Conservation (phyloP, 164 flowering plant species). For the Taxillus chinensis region DNA sequence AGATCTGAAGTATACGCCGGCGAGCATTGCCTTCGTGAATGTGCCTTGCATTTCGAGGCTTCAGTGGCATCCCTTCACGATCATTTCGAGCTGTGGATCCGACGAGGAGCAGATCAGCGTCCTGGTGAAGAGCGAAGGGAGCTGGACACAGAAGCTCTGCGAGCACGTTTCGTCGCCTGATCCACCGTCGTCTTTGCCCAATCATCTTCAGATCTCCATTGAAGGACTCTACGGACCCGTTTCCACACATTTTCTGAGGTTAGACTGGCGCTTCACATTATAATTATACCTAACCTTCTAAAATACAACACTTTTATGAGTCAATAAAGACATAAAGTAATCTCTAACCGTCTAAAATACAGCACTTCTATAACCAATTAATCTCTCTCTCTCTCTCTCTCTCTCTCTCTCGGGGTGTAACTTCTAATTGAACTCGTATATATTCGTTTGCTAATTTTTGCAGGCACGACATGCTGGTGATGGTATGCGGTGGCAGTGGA, state of each 20-base stretch:
- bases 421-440: too few species aligned
- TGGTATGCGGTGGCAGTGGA: slow-evolving; percentile 30
- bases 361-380: neutral
- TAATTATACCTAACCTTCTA: too few species aligned
- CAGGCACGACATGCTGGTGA: slow-evolving; percentile 21
- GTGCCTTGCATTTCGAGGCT: slow-evolving; percentile 8
- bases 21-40: slow-evolving; percentile 7
- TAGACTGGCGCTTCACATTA: too few species aligned
- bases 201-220: slow-evolving; percentile 2
- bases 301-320: too few species aligned
- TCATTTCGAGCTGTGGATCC: slow-evolving; percentile 3
- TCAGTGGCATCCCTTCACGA: slow-evolving; percentile 10
- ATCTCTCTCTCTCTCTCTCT: too few species aligned
- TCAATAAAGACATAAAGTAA: too few species aligned
- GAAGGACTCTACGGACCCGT: slow-evolving; percentile 11
- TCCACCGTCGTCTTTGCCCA: neutral
- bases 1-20: slow-evolving; percentile 5
- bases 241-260: slow-evolving; percentile 6
- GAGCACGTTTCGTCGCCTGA: neutral
- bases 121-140: slow-evolving; percentile 4
- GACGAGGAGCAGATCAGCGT: slow-evolving; percentile 4
- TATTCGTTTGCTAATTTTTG: too few species aligned
- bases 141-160: slow-evolving; percentile 3
- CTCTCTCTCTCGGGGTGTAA: neutral
- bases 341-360: too few species aligned